Conservation (phyloP, 2,329 filamentous ascomycete species). For the Alternaria arborescens region DNA sequence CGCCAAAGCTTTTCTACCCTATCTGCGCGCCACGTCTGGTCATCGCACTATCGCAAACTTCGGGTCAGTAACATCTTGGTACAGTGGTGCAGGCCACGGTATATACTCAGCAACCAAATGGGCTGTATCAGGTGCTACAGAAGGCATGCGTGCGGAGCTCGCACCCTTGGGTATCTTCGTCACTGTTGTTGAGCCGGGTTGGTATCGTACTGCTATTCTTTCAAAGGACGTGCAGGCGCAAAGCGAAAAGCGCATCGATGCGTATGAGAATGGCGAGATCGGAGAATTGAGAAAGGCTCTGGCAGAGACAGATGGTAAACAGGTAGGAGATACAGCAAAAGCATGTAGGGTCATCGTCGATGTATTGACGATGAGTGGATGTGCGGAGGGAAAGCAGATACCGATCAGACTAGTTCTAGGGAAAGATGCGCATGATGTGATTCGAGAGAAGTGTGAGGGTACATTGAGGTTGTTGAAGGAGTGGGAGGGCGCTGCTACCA, state of each 20-base stretch:
- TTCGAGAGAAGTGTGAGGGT: slow-evolving; percentile 30
- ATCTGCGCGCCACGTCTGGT: slow-evolving; percentile 54
- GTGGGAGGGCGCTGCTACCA: slow-evolving; percentile 45
- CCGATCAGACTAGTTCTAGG: slow-evolving; percentile 66
- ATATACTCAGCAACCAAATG: slow-evolving; percentile 60
- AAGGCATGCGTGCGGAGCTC: slow-evolving; percentile 56
- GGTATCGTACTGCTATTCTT: slow-evolving; percentile 61
- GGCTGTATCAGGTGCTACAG: slow-evolving; percentile 49
- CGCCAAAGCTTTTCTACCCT: slow-evolving; percentile 58
- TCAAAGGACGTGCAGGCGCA: slow-evolving; percentile 31
- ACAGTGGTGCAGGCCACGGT: slow-evolving; percentile 50
- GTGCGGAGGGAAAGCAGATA: slow-evolving; percentile 59
- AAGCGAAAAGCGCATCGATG: slow-evolving; percentile 30
- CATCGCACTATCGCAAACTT: slow-evolving; percentile 59
- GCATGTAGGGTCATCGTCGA: slow-evolving; percentile 64
- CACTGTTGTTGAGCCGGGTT: slow-evolving; percentile 60
- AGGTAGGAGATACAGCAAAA: slow-evolving; percentile 65
- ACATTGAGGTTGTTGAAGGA: slow-evolving; percentile 37
- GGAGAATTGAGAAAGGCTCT: slow-evolving; percentile 46
- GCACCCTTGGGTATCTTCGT: slow-evolving; percentile 56
- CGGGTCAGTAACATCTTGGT: slow-evolving; percentile 57
- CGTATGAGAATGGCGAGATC: slow-evolving; percentile 48
- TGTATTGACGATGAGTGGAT: slow-evolving; percentile 61
- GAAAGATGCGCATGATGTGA: slow-evolving; percentile 9
- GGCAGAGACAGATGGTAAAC: slow-evolving; percentile 55